Evolutionary conservation across 768 basidiomycete species (phyloP).

Genomic region (Hebeloma cylindrosporum): DNA sequence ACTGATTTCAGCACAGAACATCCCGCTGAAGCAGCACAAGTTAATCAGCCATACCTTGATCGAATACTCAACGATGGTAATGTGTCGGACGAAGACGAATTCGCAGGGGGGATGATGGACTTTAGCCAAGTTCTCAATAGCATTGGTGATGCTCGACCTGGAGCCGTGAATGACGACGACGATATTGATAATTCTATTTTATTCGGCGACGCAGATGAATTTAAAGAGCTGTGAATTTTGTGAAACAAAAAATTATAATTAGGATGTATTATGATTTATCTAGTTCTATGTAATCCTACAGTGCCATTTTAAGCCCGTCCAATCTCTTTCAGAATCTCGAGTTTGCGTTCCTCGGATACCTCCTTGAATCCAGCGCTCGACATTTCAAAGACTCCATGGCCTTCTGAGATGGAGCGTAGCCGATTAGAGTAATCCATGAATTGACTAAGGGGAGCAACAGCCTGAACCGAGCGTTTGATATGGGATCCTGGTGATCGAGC

Average conservation of each 20-base stretch:
- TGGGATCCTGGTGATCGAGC: slow-evolving; percentile 30
- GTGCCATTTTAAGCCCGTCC: slow-evolving; percentile 59
- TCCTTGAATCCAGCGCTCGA: slow-evolving; percentile 70
- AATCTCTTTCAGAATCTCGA: slow-evolving; percentile 77
- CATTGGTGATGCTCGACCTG: slow-evolving; percentile 54
- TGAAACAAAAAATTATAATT: background rate
- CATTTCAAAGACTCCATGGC: slow-evolving; percentile 82
- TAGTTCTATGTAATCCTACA: background rate
- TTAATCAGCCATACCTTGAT: slow-evolving; percentile 25
- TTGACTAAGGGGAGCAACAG: slow-evolving; percentile 73
- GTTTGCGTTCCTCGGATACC: slow-evolving; percentile 59
- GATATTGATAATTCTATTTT: slow-evolving; percentile 72
- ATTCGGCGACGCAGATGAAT: slow-evolving; percentile 84
- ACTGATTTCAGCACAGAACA: slow-evolving; percentile 20
- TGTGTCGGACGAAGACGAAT: slow-evolving; percentile 23
- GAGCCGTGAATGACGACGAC: slow-evolving; percentile 69
- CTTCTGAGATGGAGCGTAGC: slow-evolving; percentile 78
- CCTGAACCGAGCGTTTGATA: slow-evolving; percentile 66
- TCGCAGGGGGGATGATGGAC: slow-evolving; percentile 59
- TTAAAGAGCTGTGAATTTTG: slow-evolving; percentile 49
- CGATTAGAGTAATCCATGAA: slow-evolving; percentile 82
- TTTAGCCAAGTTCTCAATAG: slow-evolving; percentile 74
- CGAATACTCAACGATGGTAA: slow-evolving; percentile 24
- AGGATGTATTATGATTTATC: slow-evolving; percentile 14
- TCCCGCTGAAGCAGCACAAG: slow-evolving; percentile 35